Percentiles rank a stretch among this genome's conserved stretches.
These are phyloP conservation scores for Fusarium virguliforme DNA, from an alignment of 2,329 filamentous ascomycete species.

Conservation along the genomic window DNA sequence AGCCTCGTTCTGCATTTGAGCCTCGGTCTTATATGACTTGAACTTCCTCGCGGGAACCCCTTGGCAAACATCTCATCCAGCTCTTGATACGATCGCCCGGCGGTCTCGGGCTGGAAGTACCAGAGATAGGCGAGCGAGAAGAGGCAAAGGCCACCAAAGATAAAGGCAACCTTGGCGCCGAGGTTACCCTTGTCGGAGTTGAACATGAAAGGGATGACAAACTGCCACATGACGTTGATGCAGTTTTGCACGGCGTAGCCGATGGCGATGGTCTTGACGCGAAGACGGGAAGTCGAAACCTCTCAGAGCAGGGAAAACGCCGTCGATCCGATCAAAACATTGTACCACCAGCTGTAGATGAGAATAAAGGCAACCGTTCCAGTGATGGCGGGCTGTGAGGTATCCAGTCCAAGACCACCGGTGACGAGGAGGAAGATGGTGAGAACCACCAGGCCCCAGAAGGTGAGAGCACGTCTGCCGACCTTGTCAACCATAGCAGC, in stretches of 20 bases:
- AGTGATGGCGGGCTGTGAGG: constrained; percentile 16
- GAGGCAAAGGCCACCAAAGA: constrained; percentile 36
- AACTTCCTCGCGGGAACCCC: constrained; percentile 26
- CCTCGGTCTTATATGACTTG: constrained; percentile 30
- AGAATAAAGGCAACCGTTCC: constrained; percentile 27
- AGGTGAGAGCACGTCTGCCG: constrained; percentile 28
- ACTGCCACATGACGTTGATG: constrained; percentile 40
- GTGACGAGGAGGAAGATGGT: constrained; percentile 32
- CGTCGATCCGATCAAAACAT: constrained; percentile 29
- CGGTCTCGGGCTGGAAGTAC: constrained; percentile 42
- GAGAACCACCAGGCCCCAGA: constrained; percentile 31
- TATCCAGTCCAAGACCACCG: constrained; percentile 17
- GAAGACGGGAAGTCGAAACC: constrained; percentile 32
- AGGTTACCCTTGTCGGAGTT: constrained; percentile 39
- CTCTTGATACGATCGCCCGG: constrained; percentile 42
- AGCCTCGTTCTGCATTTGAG: constrained; percentile 27
- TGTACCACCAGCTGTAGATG: constrained; percentile 37
- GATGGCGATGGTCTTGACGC: constrained; percentile 41
- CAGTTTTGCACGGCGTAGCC: constrained; percentile 27
- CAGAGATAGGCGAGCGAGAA: constrained; percentile 31
- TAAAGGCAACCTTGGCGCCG: constrained; percentile 36
- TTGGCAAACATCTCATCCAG: constrained; percentile 41
- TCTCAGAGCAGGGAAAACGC: constrained; percentile 35
- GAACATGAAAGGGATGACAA: constrained; percentile 39
- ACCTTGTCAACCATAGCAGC: constrained; percentile 28